Percentiles rank a stretch among this genome's conserved stretches.
Conservation (phyloP, 371 early-diverging fungal species). For the Lichtheimia ornata region DNA sequence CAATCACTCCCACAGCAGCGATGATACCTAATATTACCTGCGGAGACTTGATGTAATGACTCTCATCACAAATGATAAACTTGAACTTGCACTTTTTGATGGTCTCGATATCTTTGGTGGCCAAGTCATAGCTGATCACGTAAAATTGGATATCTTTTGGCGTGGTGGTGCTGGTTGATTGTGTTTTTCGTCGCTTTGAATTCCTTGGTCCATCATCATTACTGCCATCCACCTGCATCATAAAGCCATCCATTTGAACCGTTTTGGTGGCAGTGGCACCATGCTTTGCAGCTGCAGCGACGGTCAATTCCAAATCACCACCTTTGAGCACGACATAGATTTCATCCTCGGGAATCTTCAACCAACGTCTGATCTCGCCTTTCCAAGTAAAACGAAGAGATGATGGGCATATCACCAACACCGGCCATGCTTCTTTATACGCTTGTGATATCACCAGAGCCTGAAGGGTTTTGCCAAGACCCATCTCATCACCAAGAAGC, state of each 20-base stretch:
- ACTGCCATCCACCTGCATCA: too few relatives aligned
- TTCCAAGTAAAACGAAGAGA: constrained; percentile 59
- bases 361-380: constrained; percentile 49
- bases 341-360: constrained; percentile 31
- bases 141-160: constrained; percentile 26
- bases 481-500: constrained; percentile 97
- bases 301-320: not conserved
- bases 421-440: constrained; percentile 59
- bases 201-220: too few relatives aligned
- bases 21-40: constrained; percentile 20
- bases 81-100: constrained; percentile 29
- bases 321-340: constrained; percentile 35
- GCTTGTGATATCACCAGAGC: constrained; percentile 65
- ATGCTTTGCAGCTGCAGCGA: not conserved
- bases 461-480: constrained; percentile 94
- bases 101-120: constrained; percentile 31
- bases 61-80: constrained; percentile 38
- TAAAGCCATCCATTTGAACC: too few relatives aligned
- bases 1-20: not conserved
- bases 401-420: constrained; percentile 63
- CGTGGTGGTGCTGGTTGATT: not conserved
- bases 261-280: not conserved
- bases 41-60: constrained; percentile 60
- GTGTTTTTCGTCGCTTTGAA: too few relatives aligned
- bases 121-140: constrained; percentile 45